These are phyloP conservation scores for Amauroascus verrucosus DNA, from an alignment of 2,329 filamentous ascomycete species.

Conservation along the genomic window DNA sequence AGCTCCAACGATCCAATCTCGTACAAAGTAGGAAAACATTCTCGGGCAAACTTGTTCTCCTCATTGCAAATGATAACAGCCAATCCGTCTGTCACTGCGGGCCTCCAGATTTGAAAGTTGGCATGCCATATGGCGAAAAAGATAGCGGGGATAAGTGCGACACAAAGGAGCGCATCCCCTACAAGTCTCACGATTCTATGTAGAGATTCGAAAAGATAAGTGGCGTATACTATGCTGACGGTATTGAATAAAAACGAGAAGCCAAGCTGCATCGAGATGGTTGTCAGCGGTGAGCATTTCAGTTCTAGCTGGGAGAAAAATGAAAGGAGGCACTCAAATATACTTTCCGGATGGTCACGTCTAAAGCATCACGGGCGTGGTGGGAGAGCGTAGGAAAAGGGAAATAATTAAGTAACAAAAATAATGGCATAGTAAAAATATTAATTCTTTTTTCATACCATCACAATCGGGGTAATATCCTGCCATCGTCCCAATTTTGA, in stretches of 20 bases:
- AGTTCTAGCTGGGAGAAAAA: not conserved
- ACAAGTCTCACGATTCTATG: constrained; percentile 12
- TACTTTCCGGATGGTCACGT: too few relatives aligned
- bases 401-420: not conserved
- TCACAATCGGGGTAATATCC: constrained; percentile 24
- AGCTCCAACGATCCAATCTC: constrained; percentile 24
- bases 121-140: constrained; percentile 23
- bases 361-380: too few relatives aligned
- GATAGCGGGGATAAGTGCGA: constrained; percentile 18
- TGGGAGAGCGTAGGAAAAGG: too few relatives aligned
- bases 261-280: constrained; percentile 13
- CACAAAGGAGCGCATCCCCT: constrained; percentile 17
- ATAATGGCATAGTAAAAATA: not conserved
- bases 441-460: constrained; percentile 16
- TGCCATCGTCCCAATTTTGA: constrained; percentile 24
- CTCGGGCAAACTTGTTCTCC: constrained; percentile 21
- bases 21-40: constrained; percentile 26
- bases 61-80: constrained; percentile 19
- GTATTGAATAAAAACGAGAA: constrained; percentile 19
- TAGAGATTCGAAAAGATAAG: constrained; percentile 1
- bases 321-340: not conserved
- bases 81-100: constrained; percentile 11
- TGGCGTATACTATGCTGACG: not conserved
- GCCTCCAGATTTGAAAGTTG: constrained; percentile 24
- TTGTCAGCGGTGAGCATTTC: not conserved